Evolutionary conservation across 2,329 filamentous ascomycete genomes (phyloP).

Genomic region (Hypocreales sp.): DNA sequence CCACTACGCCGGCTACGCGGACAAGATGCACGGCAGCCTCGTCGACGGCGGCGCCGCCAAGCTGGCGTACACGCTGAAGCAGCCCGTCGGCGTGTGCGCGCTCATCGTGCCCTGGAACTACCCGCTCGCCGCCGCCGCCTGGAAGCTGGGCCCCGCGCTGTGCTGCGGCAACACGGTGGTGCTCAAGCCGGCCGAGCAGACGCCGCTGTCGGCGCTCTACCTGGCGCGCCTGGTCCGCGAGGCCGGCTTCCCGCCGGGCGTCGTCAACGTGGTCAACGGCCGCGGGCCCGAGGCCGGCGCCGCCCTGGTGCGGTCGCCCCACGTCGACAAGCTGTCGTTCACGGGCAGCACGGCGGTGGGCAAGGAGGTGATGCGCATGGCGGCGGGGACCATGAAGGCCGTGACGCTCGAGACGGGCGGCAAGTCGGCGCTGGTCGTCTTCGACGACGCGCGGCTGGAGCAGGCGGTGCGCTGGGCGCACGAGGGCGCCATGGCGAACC

Average conservation of each 20-base stretch:
- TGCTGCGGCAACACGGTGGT: constrained; percentile 49
- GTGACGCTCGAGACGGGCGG: constrained; percentile 53
- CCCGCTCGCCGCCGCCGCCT: constrained; percentile 31
- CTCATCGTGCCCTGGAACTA: constrained; percentile 65
- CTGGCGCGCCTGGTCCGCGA: constrained; percentile 53
- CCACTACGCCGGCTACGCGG: constrained; percentile 67
- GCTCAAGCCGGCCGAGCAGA: constrained; percentile 53
- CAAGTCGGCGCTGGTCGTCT: constrained; percentile 49
- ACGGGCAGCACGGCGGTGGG: constrained; percentile 62
- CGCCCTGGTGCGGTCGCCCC: constrained; percentile 49
- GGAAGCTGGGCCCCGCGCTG: constrained; percentile 62
- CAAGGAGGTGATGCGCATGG: constrained; percentile 61
- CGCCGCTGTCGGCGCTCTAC: constrained; percentile 48
- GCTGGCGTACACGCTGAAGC: constrained; percentile 59
- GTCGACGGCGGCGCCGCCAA: constrained; percentile 51
- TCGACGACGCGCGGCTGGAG: constrained; percentile 49
- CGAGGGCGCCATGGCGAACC: constrained; percentile 39
- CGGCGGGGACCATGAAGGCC: constrained; percentile 49
- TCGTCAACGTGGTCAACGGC: constrained; percentile 63
- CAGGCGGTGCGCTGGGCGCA: constrained; percentile 48
- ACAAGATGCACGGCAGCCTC: constrained; percentile 66
- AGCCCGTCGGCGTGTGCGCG: constrained; percentile 64
- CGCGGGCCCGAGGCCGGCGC: constrained; percentile 52
- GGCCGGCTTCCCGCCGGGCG: constrained; percentile 64
- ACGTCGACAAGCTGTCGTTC: constrained; percentile 64